Evolutionary conservation across 208 protist species (phyloP), one percentile per base, ranked within the genome.

Genomic region (Wallacemonas sp.): DNA sequence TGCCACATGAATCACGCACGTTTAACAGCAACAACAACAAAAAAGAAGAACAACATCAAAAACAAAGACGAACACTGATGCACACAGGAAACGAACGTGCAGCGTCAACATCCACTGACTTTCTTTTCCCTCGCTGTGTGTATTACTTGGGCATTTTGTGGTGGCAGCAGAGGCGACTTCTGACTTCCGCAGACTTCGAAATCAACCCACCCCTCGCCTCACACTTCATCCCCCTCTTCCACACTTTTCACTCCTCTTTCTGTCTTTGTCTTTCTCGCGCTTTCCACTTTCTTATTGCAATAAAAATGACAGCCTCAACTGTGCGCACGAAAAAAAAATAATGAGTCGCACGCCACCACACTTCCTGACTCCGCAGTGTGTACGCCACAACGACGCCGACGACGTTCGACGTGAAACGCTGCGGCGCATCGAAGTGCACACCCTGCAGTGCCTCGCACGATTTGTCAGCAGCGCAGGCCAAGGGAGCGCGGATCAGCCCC

Each of bases 401-500:
- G 6, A 17, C 44, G 43, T 90, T n/a, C 78, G 46, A 1, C 68
- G 60, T 1, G 85, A 94, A 73, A 72, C 70, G 9, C 29, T 88
- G 12, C 84, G 88, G 1, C 81, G 88, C 33, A 85, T 94, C 71
- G 88, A 94, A 65, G 60, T 79, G 33, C 81, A 79, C 65, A 54
- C 77, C 16, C 69, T 85, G n/a, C 46, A 67, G 27, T 76, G 24
- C 64, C 78, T 30, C 41, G 65, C 46, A 11, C 6, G 26, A 16
- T 9, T 74, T 43, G 61, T 62, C 12, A 4, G 34, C 4, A 4
- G 34, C 34, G 34, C 34, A 12, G 34, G 34, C 12, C 34, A n/a
- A n/a, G n/a, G n/a, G n/a, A n/a, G n/a, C n/a, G n/a, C n/a, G n/a
- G n/a, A n/a, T n/a, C n/a, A n/a, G n/a, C n/a, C n/a, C n/a, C n/a